A percentile compares a stretch with the other conserved stretches of the same genome.
Evolutionary conservation across 371 early-diverging fungal species (phyloP).

Genomic region (Mortierella sp.): DNA sequence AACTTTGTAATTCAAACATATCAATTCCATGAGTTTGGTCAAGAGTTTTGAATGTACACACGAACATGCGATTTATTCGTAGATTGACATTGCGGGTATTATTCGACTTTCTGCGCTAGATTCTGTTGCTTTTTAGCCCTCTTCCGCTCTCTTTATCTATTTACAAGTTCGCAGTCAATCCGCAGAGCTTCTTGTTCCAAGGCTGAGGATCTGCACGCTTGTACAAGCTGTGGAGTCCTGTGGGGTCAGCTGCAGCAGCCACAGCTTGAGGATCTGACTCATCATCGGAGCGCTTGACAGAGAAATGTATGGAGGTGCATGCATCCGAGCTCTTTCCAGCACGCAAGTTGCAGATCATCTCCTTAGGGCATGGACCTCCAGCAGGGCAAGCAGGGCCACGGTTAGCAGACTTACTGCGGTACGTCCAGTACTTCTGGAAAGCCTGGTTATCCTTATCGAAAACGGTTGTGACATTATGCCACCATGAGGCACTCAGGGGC

Average conservation of each 20-base stretch:
- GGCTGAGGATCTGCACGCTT: conserved; percentile 27
- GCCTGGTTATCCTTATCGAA: conserved; percentile 57
- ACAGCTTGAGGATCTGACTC: background rate
- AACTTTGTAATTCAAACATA: no score
- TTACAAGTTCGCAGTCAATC: conserved; percentile 20
- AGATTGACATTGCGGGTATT: no score
- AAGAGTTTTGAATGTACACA: no score
- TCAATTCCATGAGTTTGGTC: no score
- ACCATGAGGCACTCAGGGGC: conserved; percentile 65
- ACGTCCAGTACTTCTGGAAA: conserved; percentile 60
- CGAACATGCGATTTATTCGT: no score
- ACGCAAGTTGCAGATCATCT: conserved; percentile 63
- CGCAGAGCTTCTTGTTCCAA: conserved; percentile 37
- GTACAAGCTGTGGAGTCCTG: conserved; percentile 27
- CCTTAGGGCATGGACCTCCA: conserved; percentile 57
- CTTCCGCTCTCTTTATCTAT: background rate
- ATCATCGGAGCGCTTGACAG: conserved; percentile 13
- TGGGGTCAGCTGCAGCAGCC: conserved; percentile 16
- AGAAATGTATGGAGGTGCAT: conserved; percentile 13
- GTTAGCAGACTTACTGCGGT: conserved; percentile 58
- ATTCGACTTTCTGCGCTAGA: background rate
- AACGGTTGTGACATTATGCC: conserved; percentile 65
- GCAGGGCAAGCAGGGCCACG: conserved; percentile 43
- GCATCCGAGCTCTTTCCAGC: conserved; percentile 60
- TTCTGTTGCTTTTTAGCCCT: background rate